Percentiles rank a stretch among this genome's conserved stretches.
These are phyloP conservation scores for Spiraea crenata DNA, from an alignment of 331 rosid genomes.

Conservation along the genomic window DNA sequence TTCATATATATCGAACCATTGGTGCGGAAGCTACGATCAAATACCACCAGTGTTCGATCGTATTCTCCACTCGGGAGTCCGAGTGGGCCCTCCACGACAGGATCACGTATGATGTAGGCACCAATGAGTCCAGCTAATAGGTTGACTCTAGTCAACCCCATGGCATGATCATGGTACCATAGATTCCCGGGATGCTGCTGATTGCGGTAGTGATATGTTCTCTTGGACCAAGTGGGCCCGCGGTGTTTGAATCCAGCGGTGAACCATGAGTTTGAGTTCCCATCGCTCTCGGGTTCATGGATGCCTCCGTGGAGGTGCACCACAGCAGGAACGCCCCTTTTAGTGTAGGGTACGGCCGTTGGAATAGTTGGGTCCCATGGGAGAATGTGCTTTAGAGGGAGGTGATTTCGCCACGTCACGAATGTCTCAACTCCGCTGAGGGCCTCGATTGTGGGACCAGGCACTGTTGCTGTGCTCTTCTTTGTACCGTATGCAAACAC, in stretches of 20 bases:
- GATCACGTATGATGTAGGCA: conserved; percentile 59
- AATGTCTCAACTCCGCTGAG: conserved; percentile 41
- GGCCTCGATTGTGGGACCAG: conserved; percentile 91
- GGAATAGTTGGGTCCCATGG: conserved; percentile 87
- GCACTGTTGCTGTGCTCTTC: conserved; percentile 49
- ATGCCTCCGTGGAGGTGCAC: conserved; percentile 88
- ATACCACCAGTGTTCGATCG: conserved; percentile 57
- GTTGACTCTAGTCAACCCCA: conserved; percentile 84
- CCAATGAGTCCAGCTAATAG: conserved; percentile 78
- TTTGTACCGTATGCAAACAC: conserved; percentile 67
- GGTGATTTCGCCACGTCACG: conserved; percentile 79
- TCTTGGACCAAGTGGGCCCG: conserved; percentile 59
- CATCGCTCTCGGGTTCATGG: conserved; percentile 69
- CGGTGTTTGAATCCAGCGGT: conserved; percentile 36
- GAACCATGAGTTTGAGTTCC: conserved; percentile 74
- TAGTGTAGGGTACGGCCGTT: conserved; percentile 33
- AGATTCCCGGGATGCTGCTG: conserved; percentile 77
- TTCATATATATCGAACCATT: conserved; percentile 83
- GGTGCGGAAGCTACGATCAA: conserved; percentile 62
- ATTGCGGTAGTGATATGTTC: conserved; percentile 53
- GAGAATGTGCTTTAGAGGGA: conserved; percentile 72
- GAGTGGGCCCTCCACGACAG: conserved; percentile 42
- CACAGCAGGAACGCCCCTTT: conserved; percentile 68
- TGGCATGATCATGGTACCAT: conserved; percentile 96
- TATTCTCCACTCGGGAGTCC: conserved; percentile 48